These are phyloP conservation scores for Zangia roseola DNA, from an alignment of 768 basidiomycete species.

Conservation along the genomic window DNA sequence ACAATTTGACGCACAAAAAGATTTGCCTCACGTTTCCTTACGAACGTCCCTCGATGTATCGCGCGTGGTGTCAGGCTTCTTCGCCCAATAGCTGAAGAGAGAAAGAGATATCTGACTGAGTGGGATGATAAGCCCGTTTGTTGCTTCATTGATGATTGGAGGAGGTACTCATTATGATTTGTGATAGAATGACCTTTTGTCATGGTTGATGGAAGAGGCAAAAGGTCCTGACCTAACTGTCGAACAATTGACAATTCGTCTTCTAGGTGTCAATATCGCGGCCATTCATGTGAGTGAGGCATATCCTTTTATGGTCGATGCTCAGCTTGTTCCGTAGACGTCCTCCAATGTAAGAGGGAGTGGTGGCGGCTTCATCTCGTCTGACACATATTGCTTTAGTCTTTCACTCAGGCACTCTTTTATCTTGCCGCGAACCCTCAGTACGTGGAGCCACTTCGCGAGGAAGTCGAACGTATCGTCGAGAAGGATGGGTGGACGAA, in stretches of 20 bases:
- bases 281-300: conserved; percentile 20
- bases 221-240: conserved; percentile 11
- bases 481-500: conserved; percentile 20
- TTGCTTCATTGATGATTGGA: not conserved
- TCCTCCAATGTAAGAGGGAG: conserved; percentile 7
- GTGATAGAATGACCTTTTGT: conserved; percentile 33
- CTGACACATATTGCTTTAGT: not conserved
- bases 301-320: not conserved
- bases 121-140: conserved; percentile 5
- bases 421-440: conserved; percentile 13
- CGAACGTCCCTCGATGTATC: not conserved
- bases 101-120: conserved; percentile 1
- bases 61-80: conserved; percentile 11
- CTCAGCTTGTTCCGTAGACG: not conserved
- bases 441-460: conserved; percentile 13
- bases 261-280: conserved; percentile 16
- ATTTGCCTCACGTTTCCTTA: conserved; percentile 14
- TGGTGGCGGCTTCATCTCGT: not conserved
- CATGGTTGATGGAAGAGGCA: conserved; percentile 32
- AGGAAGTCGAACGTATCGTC: conserved; percentile 14
- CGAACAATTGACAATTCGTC: conserved; percentile 18
- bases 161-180: not conserved
- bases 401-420: conserved; percentile 10
- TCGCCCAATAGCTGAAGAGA: conserved; percentile 30
- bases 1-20: conserved; percentile 1